Evolutionary conservation across 139 green algal genomes (phyloP), one percentile per base, ranked within the genome.

Genomic region (Chlorella sp.): DNA sequence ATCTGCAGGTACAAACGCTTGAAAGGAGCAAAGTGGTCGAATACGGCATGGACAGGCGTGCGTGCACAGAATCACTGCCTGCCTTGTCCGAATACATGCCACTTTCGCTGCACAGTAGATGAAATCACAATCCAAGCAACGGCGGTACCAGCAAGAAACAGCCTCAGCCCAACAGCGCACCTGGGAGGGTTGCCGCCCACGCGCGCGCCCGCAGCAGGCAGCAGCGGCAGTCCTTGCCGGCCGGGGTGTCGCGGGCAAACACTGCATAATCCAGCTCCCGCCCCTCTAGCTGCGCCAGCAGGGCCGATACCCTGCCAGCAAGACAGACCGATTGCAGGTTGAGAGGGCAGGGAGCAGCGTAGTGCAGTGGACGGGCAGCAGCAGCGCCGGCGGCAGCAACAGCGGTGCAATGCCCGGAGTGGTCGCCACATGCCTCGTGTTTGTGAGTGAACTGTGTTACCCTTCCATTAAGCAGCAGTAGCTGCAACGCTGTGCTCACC

Each of bases 151-250:
- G n/a, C n/a, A n/a, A n/a, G n/a, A n/a, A n/a, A n/a, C n/a, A n/a
- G n/a, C n/a, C n/a, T n/a, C n/a, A 51, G 1, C 34, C 17, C 38
- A 13, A 1, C 69, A 11, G 2, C 73, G 12, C 30, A 81, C 74
- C 56, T 39, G 76, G 76, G 38, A 83, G 62, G 25, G 15, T 13
- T 38, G 60, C 60, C 0, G 26, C 26, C 76, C 76, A 83, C 17
- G 76, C 76, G 3, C 76, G 76, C 5, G 76, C 76, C 16, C 76
- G 76, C 60, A 73, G 36, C 76, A 83, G 38, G 60, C 36, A 26
- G 76, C 76, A 83, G 13, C 17, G 4, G 51, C 30, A 41, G 57
- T 83, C 38, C 38, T 83, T 72, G 28, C 76, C 76, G 17, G 76
- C 18, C 6, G 76, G 60, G 0, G 62, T 74, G 38, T 41, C 76